Base-by-base conservation (phyloP, 768 basidiomycete species). In the Leccinum pellstonianum region DNA sequence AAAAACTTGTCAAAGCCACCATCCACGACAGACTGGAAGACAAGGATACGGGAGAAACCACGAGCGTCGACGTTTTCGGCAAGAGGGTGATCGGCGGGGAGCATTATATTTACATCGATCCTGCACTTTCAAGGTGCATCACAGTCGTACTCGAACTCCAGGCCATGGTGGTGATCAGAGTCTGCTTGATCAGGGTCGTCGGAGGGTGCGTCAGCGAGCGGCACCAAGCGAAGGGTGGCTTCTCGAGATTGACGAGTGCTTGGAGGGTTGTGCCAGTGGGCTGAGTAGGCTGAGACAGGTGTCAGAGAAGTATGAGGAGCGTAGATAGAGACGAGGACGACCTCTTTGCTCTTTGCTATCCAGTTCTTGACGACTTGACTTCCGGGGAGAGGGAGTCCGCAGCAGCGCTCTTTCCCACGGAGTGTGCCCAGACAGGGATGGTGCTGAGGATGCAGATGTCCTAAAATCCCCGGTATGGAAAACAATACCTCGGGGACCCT, bases 141-240 rank as follows among this genome's bases (percentile, higher is more conserved):
- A 63, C 91, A 92, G 70, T 98, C 95, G 73, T 90, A 98, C 70
- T 91, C 88, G 73, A 97, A 98, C 69, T 93, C 93, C 60, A 96
- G 80, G 17, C 86, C 85, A 66, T 94, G 91, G 54, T 86, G 85
- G 52, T 86, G 85, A 37, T 81, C 80, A 19, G 78, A 78, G 59
- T 83, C 79, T 19, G 72, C 64, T 38, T 81, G 71, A 41, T 79
- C 71, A 35, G 77, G 70, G 15, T 81, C 80, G 27, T 85, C 82
- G 37, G 79, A 77, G 2, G 78, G 67, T 14, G 81, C 68, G 21
- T 73, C 66, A 3, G 80, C 66, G 19, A 90, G 77, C 1, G 88
- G 92, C 8, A 86, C 86, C 4, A 95, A 83, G 12, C 88, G 83
- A 35, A 98, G 81, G 1, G 92, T 87, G 1, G 95, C 23, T 23